Evolutionary conservation across 495 filamentous ascomycete genomes (phyloP), one percentile per base, ranked within the genome.

Genomic region (Xylaria longipes): DNA sequence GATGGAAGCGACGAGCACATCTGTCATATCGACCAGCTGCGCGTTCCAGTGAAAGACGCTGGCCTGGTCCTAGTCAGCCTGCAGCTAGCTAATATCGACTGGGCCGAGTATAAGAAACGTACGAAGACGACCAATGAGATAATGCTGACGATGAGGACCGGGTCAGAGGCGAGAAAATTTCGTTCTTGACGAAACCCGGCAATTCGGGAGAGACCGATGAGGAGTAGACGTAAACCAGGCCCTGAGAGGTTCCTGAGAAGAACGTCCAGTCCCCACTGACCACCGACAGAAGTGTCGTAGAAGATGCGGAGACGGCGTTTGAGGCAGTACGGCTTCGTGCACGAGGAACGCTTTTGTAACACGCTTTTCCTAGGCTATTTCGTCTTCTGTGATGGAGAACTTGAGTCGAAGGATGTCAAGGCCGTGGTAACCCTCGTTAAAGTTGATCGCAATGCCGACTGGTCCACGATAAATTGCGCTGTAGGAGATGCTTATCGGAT

Each of bases 21-120:
- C 56, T 35, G 56, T n/a, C 31, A 20, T n/a, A 37, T 37, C n/a
- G 56, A 60, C 29, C 56, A 29, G 56, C 5, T 60, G 31, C 56
- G 56, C 14, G 29, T 60, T n/a, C 56, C 56, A 29, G 56, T 29
- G 2, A 31, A 20, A 9, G 43, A 50, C 22, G 11, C 37, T 22
- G 65, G 48, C 31, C 5, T 48, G 9, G 33, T 68, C 27, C 33
- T 57, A 22, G 43, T 57, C 50, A 61, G 54, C 31, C 22, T 50
- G 41, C 61, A 75, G 50, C 14, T 61, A 63, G 54, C 65, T 61
- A 70, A 39, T 65, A 62, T 73, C 56, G 61, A 57, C 33, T 66
- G 39, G 68, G 61, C 39, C 33, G 45, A 58, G 63, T 46, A 37
- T n/a, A 65, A 60, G 67, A 56, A 48, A 27, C 25, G 15, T 60